Evolutionary conservation across 2,329 filamentous ascomycete species (phyloP).

Genomic region (Ophiostoma piceae): DNA sequence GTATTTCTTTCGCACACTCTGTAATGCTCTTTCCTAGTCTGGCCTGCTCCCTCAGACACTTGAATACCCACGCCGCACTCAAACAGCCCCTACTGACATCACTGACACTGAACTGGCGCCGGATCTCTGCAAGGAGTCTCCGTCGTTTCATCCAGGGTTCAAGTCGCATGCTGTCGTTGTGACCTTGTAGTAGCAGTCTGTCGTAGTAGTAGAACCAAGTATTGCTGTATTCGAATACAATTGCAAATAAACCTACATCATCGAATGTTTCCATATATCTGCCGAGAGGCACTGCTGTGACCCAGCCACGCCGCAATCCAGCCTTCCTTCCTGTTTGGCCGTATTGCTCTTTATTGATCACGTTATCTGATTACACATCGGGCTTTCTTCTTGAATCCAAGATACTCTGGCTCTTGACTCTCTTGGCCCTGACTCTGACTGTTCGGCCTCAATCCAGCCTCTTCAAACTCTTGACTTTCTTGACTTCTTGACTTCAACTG

Average conservation of each 20-base stretch:
- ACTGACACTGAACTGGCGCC: not conserved
- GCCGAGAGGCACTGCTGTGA: not conserved
- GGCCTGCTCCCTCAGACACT: not conserved
- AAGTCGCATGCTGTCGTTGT: constrained; percentile 2
- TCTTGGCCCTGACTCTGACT: too few species aligned
- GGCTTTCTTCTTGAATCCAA: not conserved
- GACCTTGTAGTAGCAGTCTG: not conserved
- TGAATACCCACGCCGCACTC: not conserved
- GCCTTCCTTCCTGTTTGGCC: not conserved
- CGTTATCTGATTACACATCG: not conserved
- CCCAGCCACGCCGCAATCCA: not conserved
- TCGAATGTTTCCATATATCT: not conserved
- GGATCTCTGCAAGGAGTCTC: constrained; percentile 8
- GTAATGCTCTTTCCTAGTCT: too few species aligned
- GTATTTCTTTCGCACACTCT: too few species aligned
- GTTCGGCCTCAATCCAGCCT: too few species aligned
- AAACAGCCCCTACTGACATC: not conserved
- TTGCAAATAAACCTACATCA: too few species aligned
- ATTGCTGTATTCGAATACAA: too few species aligned
- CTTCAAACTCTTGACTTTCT: too few species aligned
- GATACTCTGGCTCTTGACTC: not conserved
- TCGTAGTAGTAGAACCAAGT: too few species aligned
- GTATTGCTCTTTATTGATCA: not conserved
- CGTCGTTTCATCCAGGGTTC: not conserved
- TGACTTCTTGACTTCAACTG: too few species aligned